Evolutionary conservation across 1,284 basidiomycete genomes (phyloP).

Genomic region (Melampsora larici-populina): DNA sequence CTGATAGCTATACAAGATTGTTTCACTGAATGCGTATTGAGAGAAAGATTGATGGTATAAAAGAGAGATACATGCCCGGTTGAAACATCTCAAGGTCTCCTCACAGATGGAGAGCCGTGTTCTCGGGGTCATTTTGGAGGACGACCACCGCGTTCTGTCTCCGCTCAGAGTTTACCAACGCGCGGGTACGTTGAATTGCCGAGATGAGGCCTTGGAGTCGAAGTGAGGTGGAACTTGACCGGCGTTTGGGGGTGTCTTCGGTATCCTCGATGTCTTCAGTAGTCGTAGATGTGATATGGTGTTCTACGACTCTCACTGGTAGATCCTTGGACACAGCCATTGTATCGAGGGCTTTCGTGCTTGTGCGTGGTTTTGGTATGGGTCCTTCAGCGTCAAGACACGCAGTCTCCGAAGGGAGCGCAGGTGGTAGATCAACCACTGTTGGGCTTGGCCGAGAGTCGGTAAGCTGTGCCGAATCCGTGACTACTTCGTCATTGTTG

Average conservation of each 20-base stretch:
- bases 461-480: not conserved
- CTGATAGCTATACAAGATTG: no score
- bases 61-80: no score
- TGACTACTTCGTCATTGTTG: no score
- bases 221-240: not conserved
- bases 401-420: not conserved
- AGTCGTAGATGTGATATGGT: not conserved
- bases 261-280: not conserved
- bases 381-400: not conserved
- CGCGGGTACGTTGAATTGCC: not conserved
- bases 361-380: not conserved
- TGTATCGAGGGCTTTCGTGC: not conserved
- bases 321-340: not conserved
- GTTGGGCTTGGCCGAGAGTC: not conserved
- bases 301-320: not conserved
- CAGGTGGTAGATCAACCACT: not conserved
- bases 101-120: no score
- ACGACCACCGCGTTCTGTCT: not conserved
- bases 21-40: no score
- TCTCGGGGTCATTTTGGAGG: not conserved
- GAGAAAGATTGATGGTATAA: no score
- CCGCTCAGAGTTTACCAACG: not conserved
- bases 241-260: not conserved
- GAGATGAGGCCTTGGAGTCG: not conserved
- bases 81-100: no score